These are phyloP conservation scores for Fusarium sp. DNA, from an alignment of 2,329 filamentous ascomycete species.

Conservation along the genomic window DNA sequence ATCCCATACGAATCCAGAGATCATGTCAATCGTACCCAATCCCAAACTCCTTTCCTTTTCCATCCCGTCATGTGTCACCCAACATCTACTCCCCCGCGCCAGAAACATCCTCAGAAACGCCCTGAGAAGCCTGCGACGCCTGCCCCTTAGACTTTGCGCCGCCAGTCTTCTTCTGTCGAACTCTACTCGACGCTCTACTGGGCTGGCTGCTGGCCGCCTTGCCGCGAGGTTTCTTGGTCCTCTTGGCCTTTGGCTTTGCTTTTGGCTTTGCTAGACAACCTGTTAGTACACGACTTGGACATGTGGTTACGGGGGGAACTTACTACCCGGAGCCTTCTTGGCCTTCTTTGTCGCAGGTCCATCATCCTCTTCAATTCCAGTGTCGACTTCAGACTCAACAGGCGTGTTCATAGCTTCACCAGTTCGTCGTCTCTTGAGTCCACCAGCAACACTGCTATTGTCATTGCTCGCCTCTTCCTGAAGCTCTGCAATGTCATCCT, in stretches of 20 bases:
- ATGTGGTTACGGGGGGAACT: neutral
- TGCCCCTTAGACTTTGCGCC: neutral
- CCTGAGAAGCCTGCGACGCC: neutral
- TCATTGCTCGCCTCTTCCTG: slow-evolving; percentile 2
- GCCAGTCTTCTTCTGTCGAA: neutral
- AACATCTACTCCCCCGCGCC: neutral
- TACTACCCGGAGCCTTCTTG: slow-evolving; percentile 17
- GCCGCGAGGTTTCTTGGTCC: slow-evolving; percentile 1
- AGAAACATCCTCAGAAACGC: neutral
- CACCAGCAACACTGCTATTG: neutral
- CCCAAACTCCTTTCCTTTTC: neutral
- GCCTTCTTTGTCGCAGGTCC: slow-evolving; percentile 28
- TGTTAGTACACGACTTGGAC: neutral
- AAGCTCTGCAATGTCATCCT: slow-evolving; percentile 27
- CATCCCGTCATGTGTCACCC: neutral
- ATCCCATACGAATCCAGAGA: neutral
- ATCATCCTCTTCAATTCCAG: neutral
- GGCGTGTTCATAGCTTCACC: neutral
- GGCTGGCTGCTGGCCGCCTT: slow-evolving; percentile 5
- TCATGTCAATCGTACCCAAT: neutral
- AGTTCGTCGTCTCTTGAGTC: slow-evolving; percentile 1
- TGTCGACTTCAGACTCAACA: neutral
- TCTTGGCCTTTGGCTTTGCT: neutral
- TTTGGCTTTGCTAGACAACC: neutral
- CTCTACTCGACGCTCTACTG: slow-evolving; percentile 23